These are phyloP conservation scores for Kingdonia uniflora DNA, from an alignment of 164 flowering plant species.

Conservation along the genomic window DNA sequence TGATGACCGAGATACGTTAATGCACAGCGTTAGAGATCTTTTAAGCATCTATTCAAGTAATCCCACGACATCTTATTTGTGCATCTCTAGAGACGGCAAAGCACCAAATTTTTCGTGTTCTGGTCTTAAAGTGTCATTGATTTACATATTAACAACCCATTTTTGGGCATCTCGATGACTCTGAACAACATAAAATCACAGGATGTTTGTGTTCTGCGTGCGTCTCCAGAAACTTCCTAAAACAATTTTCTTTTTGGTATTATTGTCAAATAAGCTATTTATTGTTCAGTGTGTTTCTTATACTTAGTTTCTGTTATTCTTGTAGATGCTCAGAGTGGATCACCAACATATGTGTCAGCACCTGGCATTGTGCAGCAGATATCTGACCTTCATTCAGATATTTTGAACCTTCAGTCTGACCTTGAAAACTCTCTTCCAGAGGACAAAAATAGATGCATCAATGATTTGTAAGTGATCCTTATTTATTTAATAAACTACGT, in stretches of 20 bases:
- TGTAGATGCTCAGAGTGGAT: slow-evolving; percentile 71
- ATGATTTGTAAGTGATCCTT: slow-evolving; percentile 68
- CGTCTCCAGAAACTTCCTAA: no score
- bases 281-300: not conserved
- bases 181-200: no score
- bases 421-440: slow-evolving; percentile 85
- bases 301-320: slow-evolving; percentile 1
- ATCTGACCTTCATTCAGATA: slow-evolving; percentile 71
- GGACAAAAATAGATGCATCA: slow-evolving; percentile 81
- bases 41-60: slow-evolving; percentile 89
- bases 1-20: slow-evolving; percentile 83
- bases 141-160: no score
- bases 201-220: no score
- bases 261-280: not conserved
- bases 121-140: no score
- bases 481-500: not conserved
- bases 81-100: no score
- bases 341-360: slow-evolving; percentile 87
- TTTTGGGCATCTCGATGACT: no score
- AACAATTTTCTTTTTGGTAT: no score
- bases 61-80: no score
- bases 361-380: slow-evolving; percentile 95
- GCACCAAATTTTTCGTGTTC: not conserved
- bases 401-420: slow-evolving; percentile 68
- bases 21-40: slow-evolving; percentile 92